These are phyloP conservation scores for Fraxinus baroniana DNA, from an alignment of 305 asterid species.

Conservation along the genomic window DNA sequence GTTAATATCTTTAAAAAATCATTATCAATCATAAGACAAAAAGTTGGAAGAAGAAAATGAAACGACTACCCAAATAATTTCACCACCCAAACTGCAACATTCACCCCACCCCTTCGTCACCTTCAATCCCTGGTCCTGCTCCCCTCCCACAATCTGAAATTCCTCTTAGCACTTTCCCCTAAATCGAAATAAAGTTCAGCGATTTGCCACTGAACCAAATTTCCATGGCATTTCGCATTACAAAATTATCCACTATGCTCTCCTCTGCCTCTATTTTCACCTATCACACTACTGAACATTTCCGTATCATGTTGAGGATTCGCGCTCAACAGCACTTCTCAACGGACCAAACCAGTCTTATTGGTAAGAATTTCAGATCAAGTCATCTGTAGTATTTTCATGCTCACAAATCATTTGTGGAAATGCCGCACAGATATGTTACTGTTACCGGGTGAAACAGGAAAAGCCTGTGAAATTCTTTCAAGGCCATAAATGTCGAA, in stretches of 20 bases:
- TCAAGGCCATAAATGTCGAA: background rate
- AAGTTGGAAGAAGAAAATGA: too few species aligned
- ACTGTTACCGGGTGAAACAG: background rate
- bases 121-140: background rate
- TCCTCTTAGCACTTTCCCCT: background rate
- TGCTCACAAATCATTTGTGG: background rate
- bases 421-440: too few species aligned
- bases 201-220: background rate
- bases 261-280: background rate
- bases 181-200: background rate
- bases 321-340: background rate
- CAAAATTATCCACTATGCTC: slow-evolving; percentile 1
- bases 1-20: too few species aligned
- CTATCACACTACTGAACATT: background rate
- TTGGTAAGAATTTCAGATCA: background rate
- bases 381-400: background rate
- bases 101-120: background rate
- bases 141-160: background rate
- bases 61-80: background rate
- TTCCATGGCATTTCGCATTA: slow-evolving; percentile 11
- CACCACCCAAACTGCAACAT: background rate
- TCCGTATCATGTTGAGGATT: background rate
- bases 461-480: background rate
- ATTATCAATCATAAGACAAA: too few species aligned
- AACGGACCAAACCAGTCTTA: background rate